Evolutionary conservation across 306 rosid species (phyloP).

Genomic region (Cicer yamashitae): DNA sequence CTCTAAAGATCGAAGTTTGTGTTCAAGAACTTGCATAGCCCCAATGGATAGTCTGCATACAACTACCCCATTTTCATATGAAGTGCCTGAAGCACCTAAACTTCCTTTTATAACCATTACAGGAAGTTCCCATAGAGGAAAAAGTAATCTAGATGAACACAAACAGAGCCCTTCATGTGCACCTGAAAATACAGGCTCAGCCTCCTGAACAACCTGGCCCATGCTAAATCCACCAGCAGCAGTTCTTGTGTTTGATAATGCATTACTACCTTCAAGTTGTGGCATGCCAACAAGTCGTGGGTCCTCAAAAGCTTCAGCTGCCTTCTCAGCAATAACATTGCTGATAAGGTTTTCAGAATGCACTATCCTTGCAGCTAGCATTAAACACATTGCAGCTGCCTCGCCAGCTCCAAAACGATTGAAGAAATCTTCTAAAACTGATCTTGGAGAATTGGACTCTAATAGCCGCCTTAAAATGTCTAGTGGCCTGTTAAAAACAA

Average conservation of each 20-base stretch:
- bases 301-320: slow-evolving; percentile 98
- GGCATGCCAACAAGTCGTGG: slow-evolving; percentile 99
- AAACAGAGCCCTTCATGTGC: slow-evolving; percentile 98
- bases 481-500: slow-evolving; percentile 92
- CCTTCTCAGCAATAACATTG: slow-evolving; percentile 84
- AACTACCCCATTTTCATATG: slow-evolving; percentile 69
- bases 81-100: slow-evolving; percentile 60
- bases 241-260: slow-evolving; percentile 82
- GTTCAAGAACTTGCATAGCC: slow-evolving; percentile 94
- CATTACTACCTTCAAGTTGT: slow-evolving; percentile 84
- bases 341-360: slow-evolving; percentile 82
- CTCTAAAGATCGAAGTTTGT: slow-evolving; percentile 80
- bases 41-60: slow-evolving; percentile 83
- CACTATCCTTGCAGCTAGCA: slow-evolving; percentile 85
- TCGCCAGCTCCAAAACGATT: slow-evolving; percentile 96
- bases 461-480: slow-evolving; percentile 86
- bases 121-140: slow-evolving; percentile 98
- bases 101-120: slow-evolving; percentile 72
- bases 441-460: slow-evolving; percentile 82
- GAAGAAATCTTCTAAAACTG: slow-evolving; percentile 93
- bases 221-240: slow-evolving; percentile 94
- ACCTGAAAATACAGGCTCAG: slow-evolving; percentile 96
- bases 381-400: slow-evolving; percentile 96
- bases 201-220: slow-evolving; percentile 99
- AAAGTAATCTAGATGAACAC: slow-evolving; percentile 90